Evolutionary conservation across 2,329 filamentous ascomycete species (phyloP), one percentile per base, ranked within the genome.

Genomic region (Clathrospora elynae): DNA sequence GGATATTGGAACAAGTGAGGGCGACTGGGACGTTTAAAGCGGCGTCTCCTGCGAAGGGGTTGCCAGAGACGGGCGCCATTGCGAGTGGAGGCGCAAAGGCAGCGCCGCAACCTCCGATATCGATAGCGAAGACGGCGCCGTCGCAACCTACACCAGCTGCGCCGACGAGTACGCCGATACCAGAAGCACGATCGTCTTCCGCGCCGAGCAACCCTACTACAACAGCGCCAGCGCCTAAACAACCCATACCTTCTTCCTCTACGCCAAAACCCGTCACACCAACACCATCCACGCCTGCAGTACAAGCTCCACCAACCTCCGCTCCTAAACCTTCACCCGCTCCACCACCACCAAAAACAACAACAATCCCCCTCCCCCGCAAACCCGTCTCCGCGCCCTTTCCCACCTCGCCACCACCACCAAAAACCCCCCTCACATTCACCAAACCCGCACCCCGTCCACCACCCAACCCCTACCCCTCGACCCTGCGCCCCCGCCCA

Each of bases 141-240:
- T 17, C 34, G 16, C 28, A 32, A 41, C 20, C 35, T 20, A 25
- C 26, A 19, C 16, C 34, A 33, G 11, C 25, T n/a, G 8, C 38
- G 36, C 34, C 38, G 5, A 19, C 35, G 6, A 13, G 18, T 10
- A 6, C 30, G 6, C 10, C 30, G 9, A 32, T 18, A 32, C 11
- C 41, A 13, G 22, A 28, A 13, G 12, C 25, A n/a, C 34, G 2
- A 19, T 53, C 82, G 88, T 75, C 84, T 86, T 13, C 59, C 77
- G 7, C 75, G 22, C 22, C 22, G 22, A 24, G n/a, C n/a, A 24
- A 24, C 22, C 22, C n/a, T n/a, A 76, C 22, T 5, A 12, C 20
- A 24, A 7, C 19, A 25, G 2, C 32, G 6, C 34, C 24, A 14
- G 79, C 12, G 69, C 89, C 9, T 69, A 86, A 14, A 23, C n/a